Conservation (phyloP, 139 green algal species). For the Astrephomene gubernaculifera region DNA sequence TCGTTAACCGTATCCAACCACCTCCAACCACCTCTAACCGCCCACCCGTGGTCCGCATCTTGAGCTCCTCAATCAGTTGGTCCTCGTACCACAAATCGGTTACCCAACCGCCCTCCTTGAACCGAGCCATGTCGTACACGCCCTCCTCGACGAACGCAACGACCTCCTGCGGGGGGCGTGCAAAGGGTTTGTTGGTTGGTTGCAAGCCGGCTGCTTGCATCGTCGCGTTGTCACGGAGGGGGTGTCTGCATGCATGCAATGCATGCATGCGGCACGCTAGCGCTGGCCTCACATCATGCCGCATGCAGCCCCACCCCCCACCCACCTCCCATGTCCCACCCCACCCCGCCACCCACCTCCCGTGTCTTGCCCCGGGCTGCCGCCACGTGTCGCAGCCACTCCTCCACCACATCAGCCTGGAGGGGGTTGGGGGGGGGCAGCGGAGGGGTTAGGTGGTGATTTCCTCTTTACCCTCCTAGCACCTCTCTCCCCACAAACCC, state of each 20-base stretch:
- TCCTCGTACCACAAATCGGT: constrained; percentile 89
- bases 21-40: not conserved
- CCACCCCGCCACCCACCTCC: constrained; percentile 43
- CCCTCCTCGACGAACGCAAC: constrained; percentile 82
- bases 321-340: not conserved
- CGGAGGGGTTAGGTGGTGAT: not conserved
- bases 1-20: too few species aligned
- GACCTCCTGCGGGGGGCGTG: too few species aligned
- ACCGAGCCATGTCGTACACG: constrained; percentile 76
- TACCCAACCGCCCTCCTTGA: constrained; percentile 49
- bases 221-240: too few species aligned
- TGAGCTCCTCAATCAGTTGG: constrained; percentile 86
- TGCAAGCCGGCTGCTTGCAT: too few species aligned
- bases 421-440: not conserved
- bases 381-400: constrained; percentile 77
- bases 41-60: constrained; percentile 67
- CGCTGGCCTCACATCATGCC: too few species aligned
- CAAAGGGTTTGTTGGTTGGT: too few species aligned
- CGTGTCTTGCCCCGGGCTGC: constrained; percentile 71
- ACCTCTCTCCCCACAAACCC: too few species aligned
- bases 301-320: not conserved
- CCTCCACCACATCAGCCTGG: constrained; percentile 44
- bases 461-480: not conserved
- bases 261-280: too few species aligned
- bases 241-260: too few species aligned